Percentiles rank a stretch among this genome's conserved stretches.
These are phyloP conservation scores for Lentinula guzmanii DNA, from an alignment of 768 basidiomycete genomes.

Conservation along the genomic window DNA sequence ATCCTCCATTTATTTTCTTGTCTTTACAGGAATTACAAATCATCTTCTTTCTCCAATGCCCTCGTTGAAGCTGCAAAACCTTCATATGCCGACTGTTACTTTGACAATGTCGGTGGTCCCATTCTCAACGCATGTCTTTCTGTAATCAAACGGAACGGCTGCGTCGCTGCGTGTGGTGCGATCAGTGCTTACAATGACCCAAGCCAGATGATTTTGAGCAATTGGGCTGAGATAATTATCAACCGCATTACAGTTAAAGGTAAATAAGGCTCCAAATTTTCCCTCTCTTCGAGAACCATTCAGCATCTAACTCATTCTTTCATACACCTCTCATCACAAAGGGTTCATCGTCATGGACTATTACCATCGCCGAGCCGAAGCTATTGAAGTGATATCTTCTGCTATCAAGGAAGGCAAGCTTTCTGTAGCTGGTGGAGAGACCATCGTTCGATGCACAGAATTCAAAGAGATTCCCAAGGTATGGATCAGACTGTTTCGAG, in stretches of 20 bases:
- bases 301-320: too few species aligned
- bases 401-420: conserved; percentile 1
- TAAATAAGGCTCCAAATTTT: not conserved
- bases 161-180: not conserved
- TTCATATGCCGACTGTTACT: conserved; percentile 1
- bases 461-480: not conserved
- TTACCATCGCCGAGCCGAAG: not conserved
- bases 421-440: not conserved
- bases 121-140: not conserved
- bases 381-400: not conserved
- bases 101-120: not conserved
- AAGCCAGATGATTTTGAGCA: not conserved
- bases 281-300: not conserved
- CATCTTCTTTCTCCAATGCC: not conserved
- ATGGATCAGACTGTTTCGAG: not conserved
- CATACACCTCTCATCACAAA: not conserved
- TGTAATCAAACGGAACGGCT: not conserved
- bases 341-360: not conserved
- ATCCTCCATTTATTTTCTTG: too few species aligned
- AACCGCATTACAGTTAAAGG: not conserved
- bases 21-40: not conserved
- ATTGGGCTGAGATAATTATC: not conserved
- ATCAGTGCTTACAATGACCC: not conserved
- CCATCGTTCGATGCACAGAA: not conserved
- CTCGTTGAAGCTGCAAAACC: not conserved